Evolutionary conservation across 2,329 filamentous ascomycete species (phyloP).

Genomic region (Pseudopithomyces chartarum): DNA sequence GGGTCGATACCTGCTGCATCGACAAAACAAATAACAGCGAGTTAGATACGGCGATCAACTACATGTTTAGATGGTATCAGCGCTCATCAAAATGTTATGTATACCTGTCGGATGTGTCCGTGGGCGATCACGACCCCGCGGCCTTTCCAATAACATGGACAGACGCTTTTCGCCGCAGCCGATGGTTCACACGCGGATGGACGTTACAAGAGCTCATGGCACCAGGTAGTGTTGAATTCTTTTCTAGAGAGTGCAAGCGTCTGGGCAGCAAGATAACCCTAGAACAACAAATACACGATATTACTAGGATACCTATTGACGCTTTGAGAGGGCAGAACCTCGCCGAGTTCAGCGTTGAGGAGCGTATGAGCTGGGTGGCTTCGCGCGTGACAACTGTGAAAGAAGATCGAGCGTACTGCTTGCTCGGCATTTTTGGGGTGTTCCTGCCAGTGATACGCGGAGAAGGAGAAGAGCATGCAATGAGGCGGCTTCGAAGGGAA

Average conservation of each 20-base stretch:
- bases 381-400: background rate
- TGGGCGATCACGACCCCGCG: background rate
- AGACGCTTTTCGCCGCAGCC: background rate
- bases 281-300: background rate
- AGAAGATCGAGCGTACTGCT: slow-evolving; percentile 1
- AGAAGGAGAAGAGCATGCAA: background rate
- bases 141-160: background rate
- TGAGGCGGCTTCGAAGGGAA: background rate
- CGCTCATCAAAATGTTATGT: background rate
- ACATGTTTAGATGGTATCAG: slow-evolving; percentile 7
- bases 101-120: background rate
- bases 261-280: too few species aligned
- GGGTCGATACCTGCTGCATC: too few species aligned
- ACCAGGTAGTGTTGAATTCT: too few species aligned
- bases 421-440: background rate
- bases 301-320: background rate
- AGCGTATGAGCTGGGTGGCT: background rate
- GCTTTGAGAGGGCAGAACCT: slow-evolving; percentile 1
- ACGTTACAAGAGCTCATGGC: too few species aligned
- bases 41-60: background rate
- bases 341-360: background rate
- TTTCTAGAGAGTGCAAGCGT: too few species aligned
- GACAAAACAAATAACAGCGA: background rate
- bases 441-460: background rate
- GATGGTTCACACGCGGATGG: too few species aligned